Evolutionary conservation across 495 filamentous ascomycete species (phyloP).

Genomic region (Tuber brumale): DNA sequence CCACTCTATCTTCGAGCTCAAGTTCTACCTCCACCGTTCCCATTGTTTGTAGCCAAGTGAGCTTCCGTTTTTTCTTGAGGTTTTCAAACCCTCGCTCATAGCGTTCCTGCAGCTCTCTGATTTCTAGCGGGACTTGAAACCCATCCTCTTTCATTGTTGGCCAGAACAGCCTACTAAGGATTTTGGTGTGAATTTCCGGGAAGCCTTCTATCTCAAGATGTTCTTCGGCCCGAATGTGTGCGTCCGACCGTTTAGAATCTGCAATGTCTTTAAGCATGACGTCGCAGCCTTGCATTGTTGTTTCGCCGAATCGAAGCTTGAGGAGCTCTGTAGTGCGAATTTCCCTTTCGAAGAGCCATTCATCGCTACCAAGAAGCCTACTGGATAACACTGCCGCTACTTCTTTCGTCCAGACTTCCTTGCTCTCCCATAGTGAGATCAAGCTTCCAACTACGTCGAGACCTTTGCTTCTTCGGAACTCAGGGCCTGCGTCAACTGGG

Average conservation of each 20-base stretch:
- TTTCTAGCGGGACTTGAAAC: constrained; percentile 62
- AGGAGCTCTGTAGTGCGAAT: constrained; percentile 75
- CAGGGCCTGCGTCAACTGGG: constrained; percentile 84
- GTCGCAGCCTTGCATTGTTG: constrained; percentile 78
- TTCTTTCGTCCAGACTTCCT: constrained; percentile 88
- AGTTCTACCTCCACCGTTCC: constrained; percentile 76
- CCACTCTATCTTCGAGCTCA: constrained; percentile 71
- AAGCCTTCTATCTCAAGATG: constrained; percentile 35
- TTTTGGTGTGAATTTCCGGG: constrained; percentile 60
- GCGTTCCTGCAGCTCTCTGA: constrained; percentile 56
- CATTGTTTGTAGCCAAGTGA: constrained; percentile 78
- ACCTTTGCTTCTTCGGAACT: constrained; percentile 80
- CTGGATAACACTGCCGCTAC: constrained; percentile 79
- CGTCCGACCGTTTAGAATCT: constrained; percentile 69
- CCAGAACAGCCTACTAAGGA: constrained; percentile 93
- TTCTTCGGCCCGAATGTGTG: constrained; percentile 52
- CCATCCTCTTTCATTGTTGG: constrained; percentile 69
- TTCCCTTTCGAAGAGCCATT: constrained; percentile 42
- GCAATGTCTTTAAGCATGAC: constrained; percentile 96
- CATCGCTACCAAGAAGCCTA: constrained; percentile 64
- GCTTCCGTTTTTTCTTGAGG: constrained; percentile 72
- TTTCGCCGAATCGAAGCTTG: constrained; percentile 81
- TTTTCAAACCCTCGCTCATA: constrained; percentile 73
- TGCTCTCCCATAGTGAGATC: constrained; percentile 75
- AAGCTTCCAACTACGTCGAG: constrained; percentile 89